Percentiles rank a stretch among this genome's conserved stretches.
Evolutionary conservation across 257 asterid species (phyloP).

Genomic region (Nicotiana sylvestris): DNA sequence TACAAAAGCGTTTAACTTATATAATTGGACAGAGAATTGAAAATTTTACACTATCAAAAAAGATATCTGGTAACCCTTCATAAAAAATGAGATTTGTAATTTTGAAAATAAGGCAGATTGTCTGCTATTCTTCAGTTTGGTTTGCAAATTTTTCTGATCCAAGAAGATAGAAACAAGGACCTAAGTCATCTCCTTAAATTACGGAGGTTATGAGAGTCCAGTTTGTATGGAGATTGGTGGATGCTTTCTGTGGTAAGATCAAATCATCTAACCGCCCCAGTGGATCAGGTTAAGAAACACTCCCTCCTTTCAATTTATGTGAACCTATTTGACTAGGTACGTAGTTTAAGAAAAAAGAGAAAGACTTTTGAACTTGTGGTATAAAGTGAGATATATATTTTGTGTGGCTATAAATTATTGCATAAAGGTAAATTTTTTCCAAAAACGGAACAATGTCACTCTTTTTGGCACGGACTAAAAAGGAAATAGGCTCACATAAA

Average conservation of each 20-base stretch:
- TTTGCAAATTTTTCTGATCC: not conserved
- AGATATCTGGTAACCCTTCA: not conserved
- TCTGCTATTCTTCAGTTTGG: not conserved
- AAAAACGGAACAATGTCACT: too few species aligned
- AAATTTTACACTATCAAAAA: not conserved
- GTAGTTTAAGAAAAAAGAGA: too few species aligned
- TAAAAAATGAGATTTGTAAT: not conserved
- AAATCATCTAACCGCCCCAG: not conserved
- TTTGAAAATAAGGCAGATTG: not conserved
- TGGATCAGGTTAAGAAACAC: not conserved
- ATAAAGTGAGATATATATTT: too few species aligned
- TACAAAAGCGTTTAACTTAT: not conserved
- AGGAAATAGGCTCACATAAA: too few species aligned
- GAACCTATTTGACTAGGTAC: too few species aligned
- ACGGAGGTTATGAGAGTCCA: not conserved
- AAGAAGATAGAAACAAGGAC: not conserved
- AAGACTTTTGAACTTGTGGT: too few species aligned
- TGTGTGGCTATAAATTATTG: too few species aligned
- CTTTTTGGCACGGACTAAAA: too few species aligned
- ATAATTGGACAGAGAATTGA: not conserved
- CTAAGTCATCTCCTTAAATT: not conserved
- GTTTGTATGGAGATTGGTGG: not conserved
- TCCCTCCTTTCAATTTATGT: too few species aligned
- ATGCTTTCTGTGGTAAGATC: not conserved
- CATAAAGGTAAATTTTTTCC: too few species aligned